phyloP scores from a whole-genome alignment of 2,329 filamentous ascomycete species.

The Mollisia scopiformis region DNA sequence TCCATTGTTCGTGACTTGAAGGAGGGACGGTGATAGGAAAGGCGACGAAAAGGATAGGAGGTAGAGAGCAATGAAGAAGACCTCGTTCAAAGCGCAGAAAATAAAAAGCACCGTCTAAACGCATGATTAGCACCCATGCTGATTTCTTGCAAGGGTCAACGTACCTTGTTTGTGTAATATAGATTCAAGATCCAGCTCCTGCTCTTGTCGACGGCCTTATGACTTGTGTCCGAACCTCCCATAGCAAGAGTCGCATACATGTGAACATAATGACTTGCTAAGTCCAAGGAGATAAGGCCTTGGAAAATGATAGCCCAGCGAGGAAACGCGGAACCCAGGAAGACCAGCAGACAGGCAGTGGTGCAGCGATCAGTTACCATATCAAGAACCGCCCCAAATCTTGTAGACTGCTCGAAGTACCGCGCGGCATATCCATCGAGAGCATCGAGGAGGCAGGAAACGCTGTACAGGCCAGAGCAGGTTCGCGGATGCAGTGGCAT shows the following conservation, averaged over 20 bases:
- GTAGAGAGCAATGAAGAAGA: slow-evolving; percentile 98
- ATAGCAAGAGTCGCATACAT: slow-evolving; percentile 96
- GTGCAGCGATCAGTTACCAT: slow-evolving; percentile 99
- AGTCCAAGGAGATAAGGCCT: slow-evolving; percentile 85
- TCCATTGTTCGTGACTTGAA: slow-evolving; percentile 60
- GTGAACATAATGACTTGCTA: slow-evolving; percentile 98
- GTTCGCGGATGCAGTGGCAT: slow-evolving; percentile 99
- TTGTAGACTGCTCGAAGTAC: slow-evolving; percentile 85
- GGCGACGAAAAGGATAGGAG: slow-evolving; percentile 96
- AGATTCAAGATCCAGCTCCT: slow-evolving; percentile 88
- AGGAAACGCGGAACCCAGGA: slow-evolving; percentile 92
- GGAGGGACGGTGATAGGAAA: slow-evolving; percentile 82
- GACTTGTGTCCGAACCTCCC: slow-evolving; percentile 76
- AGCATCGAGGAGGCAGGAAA: slow-evolving; percentile 94
- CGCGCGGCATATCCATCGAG: slow-evolving; percentile 93
- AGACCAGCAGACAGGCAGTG: slow-evolving; percentile 91
- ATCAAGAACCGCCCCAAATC: slow-evolving; percentile 94
- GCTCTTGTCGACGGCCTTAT: slow-evolving; percentile 91
- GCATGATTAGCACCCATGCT: slow-evolving; percentile 13
- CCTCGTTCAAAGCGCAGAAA: slow-evolving; percentile 88
- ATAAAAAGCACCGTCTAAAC: slow-evolving; percentile 85
- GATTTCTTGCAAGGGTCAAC: slow-evolving; percentile 34
- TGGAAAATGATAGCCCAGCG: slow-evolving; percentile 95
- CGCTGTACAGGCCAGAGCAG: slow-evolving; percentile 86
- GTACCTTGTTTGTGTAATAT: slow-evolving; percentile 96